phyloP scores from a whole-genome alignment of 352 stramenopile genomes.

The Phytopythium helicoides region DNA sequence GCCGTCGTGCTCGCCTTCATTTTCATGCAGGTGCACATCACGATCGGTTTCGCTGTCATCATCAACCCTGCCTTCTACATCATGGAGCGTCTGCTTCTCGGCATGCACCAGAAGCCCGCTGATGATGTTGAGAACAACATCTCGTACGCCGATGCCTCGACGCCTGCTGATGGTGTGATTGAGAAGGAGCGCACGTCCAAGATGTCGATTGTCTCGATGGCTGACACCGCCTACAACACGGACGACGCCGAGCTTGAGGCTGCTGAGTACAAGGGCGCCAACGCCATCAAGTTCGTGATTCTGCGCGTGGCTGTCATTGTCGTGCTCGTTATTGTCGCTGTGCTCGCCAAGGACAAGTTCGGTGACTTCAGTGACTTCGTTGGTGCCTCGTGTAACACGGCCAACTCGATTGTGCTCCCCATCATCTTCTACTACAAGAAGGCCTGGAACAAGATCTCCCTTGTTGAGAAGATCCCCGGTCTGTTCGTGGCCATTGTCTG shows the following conservation, averaged over 20 bases:
- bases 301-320: slow-evolving; percentile 43
- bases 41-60: slow-evolving; percentile 39
- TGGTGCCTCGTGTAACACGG: no score
- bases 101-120: slow-evolving; percentile 41
- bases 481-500: slow-evolving; percentile 31
- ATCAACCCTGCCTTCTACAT: slow-evolving; percentile 55
- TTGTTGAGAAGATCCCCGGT: slow-evolving; percentile 36
- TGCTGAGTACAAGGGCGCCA: slow-evolving; percentile 38
- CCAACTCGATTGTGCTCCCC: no score
- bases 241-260: slow-evolving; percentile 34
- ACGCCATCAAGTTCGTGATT: slow-evolving; percentile 42
- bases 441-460: slow-evolving; percentile 29
- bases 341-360: slow-evolving; percentile 11
- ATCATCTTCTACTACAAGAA: slow-evolving; percentile 52
- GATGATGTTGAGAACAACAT: slow-evolving; percentile 36
- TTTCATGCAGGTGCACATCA: slow-evolving; percentile 38
- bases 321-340: slow-evolving; percentile 30
- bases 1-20: slow-evolving; percentile 38
- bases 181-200: slow-evolving; percentile 26
- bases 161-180: slow-evolving; percentile 10
- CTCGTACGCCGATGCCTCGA: slow-evolving; percentile 21
- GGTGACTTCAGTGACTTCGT: no score
- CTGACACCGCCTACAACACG: no score
- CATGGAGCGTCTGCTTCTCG: slow-evolving; percentile 40
- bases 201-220: slow-evolving; percentile 14